These are phyloP conservation scores for Rheum nobile DNA, from an alignment of 148 eudicot genomes.

Conservation along the genomic window DNA sequence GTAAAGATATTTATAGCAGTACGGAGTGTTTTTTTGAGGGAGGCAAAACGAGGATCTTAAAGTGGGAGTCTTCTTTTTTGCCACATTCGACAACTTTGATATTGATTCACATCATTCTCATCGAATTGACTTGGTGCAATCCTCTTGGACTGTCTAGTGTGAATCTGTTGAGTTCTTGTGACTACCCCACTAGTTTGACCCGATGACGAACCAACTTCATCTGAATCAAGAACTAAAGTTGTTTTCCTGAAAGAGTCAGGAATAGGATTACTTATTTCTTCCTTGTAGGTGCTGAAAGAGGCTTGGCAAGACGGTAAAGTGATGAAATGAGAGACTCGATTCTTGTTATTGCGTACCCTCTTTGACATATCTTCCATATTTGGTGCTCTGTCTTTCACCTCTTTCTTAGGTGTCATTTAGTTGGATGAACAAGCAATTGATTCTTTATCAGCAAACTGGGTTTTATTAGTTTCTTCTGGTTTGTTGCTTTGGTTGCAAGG, in stretches of 20 bases:
- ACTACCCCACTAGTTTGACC: neutral
- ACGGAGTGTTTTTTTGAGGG: too few species aligned
- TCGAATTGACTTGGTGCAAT: too few species aligned
- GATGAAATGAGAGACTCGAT: slow-evolving; percentile 29
- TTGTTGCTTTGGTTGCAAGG: neutral
- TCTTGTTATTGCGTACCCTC: slow-evolving; percentile 28
- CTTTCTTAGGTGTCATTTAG: neutral
- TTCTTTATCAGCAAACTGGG: too few species aligned
- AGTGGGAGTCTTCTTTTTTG: too few species aligned
- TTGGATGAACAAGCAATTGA: too few species aligned
- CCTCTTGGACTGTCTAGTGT: neutral
- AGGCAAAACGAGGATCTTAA: too few species aligned
- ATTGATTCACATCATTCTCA: too few species aligned
- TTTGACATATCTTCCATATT: slow-evolving; percentile 16
- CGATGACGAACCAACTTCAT: neutral
- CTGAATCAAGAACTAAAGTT: slow-evolving; percentile 7
- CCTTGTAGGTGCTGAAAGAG: too few species aligned
- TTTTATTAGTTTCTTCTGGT: neutral
- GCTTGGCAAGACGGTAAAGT: slow-evolving; percentile 18
- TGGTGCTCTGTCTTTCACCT: neutral
- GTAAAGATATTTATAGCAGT: too few species aligned
- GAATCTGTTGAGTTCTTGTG: neutral
- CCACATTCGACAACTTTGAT: too few species aligned
- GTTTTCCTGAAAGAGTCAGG: neutral
- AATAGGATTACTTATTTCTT: neutral